Conservation (phyloP, 768 basidiomycete genomes). For the Serendipita vermifera region DNA sequence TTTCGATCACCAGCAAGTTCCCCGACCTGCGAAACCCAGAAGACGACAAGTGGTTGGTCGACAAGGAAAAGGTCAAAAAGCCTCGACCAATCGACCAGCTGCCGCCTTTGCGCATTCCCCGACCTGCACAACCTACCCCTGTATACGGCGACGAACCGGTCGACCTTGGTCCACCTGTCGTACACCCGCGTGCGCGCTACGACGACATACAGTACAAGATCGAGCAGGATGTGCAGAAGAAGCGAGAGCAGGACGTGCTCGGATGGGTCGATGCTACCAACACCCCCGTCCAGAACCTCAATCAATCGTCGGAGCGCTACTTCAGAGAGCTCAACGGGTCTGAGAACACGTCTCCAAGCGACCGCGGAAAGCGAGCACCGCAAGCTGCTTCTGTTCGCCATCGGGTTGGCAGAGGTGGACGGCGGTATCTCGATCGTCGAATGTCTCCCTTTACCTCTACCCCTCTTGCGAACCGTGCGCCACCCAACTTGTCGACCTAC, state of each 20-base stretch:
- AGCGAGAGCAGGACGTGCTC: slow-evolving; percentile 60
- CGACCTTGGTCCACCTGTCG: slow-evolving; percentile 23
- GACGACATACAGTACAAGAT: slow-evolving; percentile 46
- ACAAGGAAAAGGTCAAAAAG: slow-evolving; percentile 58
- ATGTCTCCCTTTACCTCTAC: slow-evolving; percentile 9
- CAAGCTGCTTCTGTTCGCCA: slow-evolving; percentile 41
- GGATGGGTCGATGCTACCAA: slow-evolving; percentile 78
- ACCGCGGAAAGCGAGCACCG: slow-evolving; percentile 29
- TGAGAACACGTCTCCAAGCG: slow-evolving; percentile 23
- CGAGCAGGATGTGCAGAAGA: slow-evolving; percentile 45
- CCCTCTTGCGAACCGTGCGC: slow-evolving; percentile 11
- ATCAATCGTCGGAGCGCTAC: slow-evolving; percentile 46
- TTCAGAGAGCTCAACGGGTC: slow-evolving; percentile 48
- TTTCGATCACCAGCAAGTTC: slow-evolving; percentile 16
- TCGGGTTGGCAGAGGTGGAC: slow-evolving; percentile 73
- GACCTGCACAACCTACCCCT: neutral
- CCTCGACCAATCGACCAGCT: slow-evolving; percentile 18
- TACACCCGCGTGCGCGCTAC: slow-evolving; percentile 42
- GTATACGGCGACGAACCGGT: neutral
- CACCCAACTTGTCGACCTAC: neutral
- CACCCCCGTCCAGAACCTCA: slow-evolving; percentile 55
- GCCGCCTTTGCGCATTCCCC: neutral
- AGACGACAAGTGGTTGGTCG: slow-evolving; percentile 60
- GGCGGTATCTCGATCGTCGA: slow-evolving; percentile 62
- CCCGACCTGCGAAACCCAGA: slow-evolving; percentile 45